These are phyloP conservation scores for Rosa persica DNA, from an alignment of 306 rosid genomes.

Conservation along the genomic window DNA sequence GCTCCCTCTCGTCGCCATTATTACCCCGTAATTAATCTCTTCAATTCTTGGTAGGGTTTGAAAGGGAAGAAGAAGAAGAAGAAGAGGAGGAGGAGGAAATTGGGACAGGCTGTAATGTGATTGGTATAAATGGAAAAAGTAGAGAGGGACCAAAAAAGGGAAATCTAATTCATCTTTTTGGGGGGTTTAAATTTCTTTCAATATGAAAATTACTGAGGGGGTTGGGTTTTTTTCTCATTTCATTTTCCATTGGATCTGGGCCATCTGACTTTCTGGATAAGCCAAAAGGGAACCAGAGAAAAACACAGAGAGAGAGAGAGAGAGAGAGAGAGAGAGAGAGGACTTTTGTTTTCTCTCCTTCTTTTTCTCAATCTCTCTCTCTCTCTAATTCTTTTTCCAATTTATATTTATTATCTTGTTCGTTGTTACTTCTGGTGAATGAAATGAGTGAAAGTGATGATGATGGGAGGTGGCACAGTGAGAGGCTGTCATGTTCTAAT, in stretches of 20 bases:
- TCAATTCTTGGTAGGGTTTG: conserved; percentile 15
- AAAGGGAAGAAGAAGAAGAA: not conserved
- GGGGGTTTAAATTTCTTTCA: not conserved
- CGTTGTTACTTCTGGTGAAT: not conserved
- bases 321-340: no score
- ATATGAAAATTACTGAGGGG: not conserved
- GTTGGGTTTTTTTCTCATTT: not conserved
- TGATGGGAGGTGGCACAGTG: not conserved
- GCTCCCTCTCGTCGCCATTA: conserved; percentile 93
- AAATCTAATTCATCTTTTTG: not conserved
- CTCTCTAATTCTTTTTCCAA: not conserved
- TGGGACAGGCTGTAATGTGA: no score
- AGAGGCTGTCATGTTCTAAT: not conserved
- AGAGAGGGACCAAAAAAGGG: not conserved
- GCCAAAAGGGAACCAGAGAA: not conserved
- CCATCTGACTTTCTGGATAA: conserved; percentile 12
- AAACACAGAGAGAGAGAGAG: no score
- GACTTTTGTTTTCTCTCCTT: not conserved
- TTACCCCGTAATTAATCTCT: no score
- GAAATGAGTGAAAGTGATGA: not conserved
- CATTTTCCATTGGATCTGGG: conserved; percentile 19
- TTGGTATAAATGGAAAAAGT: not conserved
- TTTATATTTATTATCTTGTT: not conserved
- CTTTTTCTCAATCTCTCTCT: not conserved
- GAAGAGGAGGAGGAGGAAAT: not conserved